A percentile compares a stretch with the other conserved stretches of the same genome.
These are phyloP conservation scores for Brasenia schreberi DNA, from an alignment of 164 flowering plant genomes.

Conservation along the genomic window DNA sequence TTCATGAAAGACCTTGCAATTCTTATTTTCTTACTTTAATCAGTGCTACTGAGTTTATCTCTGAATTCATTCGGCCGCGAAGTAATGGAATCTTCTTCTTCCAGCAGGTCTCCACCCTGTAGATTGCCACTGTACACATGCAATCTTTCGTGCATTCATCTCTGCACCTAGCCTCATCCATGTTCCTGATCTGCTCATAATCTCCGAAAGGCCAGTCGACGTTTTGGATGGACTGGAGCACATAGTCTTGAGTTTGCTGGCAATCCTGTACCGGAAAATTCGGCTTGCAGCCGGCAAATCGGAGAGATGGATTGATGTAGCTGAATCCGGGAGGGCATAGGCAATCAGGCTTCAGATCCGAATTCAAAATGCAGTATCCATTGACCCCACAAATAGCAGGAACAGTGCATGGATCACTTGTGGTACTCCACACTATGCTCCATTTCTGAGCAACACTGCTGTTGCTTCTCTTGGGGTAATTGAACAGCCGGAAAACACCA, in stretches of 20 bases:
- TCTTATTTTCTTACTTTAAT: slow-evolving; percentile 14
- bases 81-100: slow-evolving; percentile 31
- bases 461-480: background rate
- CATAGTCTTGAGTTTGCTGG: slow-evolving; percentile 3
- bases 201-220: slow-evolving; percentile 23
- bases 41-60: slow-evolving; percentile 4
- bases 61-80: slow-evolving; percentile 10
- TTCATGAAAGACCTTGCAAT: background rate
- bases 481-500: slow-evolving; percentile 4
- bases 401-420: background rate
- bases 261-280: slow-evolving; percentile 13
- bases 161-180: slow-evolving; percentile 15
- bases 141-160: slow-evolving; percentile 26
- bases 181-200: slow-evolving; percentile 7
- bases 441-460: background rate
- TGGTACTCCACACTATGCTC: background rate
- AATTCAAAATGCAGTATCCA: background rate
- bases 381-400: slow-evolving; percentile 1
- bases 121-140: slow-evolving; percentile 21
- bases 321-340: slow-evolving; percentile 17
- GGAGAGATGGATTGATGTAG: slow-evolving; percentile 10
- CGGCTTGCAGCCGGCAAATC: slow-evolving; percentile 18
- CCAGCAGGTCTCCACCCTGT: slow-evolving; percentile 15
- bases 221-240: slow-evolving; percentile 5
- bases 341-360: slow-evolving; percentile 8